Evolutionary conservation across 192 early-diverging fungal species (phyloP).

Genomic region (Backusella liffmaniae): DNA sequence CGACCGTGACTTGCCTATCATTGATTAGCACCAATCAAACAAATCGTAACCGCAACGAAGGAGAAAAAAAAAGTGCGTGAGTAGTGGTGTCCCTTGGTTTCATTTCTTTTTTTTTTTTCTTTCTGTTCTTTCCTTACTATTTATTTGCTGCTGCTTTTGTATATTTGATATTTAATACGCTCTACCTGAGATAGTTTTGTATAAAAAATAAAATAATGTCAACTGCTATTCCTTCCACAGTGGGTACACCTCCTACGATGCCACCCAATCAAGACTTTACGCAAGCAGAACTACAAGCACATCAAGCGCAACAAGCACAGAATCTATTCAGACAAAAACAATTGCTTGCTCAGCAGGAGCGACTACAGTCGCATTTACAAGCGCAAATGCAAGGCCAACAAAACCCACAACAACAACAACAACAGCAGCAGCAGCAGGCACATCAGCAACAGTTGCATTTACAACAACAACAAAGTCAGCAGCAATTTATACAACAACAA

Average conservation of each 20-base stretch:
- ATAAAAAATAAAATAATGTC: slow-evolving; percentile 4
- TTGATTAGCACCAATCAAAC: not conserved
- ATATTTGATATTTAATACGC: not conserved
- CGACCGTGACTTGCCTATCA: not conserved
- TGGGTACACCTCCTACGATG: not conserved
- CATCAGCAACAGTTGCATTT: not conserved
- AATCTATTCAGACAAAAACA: slow-evolving; percentile 8
- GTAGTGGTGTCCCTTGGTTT: not conserved
- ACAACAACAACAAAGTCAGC: slow-evolving; percentile 8
- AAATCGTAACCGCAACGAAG: not conserved
- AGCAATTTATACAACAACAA: slow-evolving; percentile 6
- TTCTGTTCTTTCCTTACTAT: not conserved
- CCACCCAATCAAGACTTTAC: not conserved
- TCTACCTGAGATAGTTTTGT: not conserved
- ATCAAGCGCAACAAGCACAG: slow-evolving; percentile 7
- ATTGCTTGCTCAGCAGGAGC: not conserved
- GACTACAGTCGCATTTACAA: not conserved
- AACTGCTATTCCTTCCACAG: slow-evolving; percentile 1
- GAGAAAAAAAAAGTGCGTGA: not conserved
- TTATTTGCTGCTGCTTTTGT: not conserved
- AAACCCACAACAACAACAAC: not conserved
- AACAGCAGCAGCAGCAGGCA: not conserved
- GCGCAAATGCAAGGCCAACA: not conserved
- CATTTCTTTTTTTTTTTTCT: not conserved
- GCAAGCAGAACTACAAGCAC: not conserved